Evolutionary conservation across 805 yeast species (phyloP).

Genomic region (Candida xyloterini): DNA sequence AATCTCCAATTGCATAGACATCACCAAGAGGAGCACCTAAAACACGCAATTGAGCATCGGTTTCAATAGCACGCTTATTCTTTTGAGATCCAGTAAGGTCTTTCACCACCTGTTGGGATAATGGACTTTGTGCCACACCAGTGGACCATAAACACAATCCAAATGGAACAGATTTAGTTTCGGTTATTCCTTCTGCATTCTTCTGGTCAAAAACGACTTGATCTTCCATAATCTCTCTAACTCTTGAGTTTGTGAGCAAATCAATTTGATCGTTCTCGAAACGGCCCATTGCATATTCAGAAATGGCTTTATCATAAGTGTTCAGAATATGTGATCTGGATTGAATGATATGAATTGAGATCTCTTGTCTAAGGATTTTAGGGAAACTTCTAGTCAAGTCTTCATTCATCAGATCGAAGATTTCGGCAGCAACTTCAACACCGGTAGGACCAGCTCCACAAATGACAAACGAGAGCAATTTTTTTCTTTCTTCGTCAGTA

Average conservation of each 20-base stretch:
- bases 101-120: constrained; percentile 53
- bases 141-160: constrained; percentile 77
- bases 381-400: constrained; percentile 59
- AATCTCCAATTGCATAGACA: constrained; percentile 71
- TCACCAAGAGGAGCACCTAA: constrained; percentile 66
- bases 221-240: constrained; percentile 52
- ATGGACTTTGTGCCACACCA: constrained; percentile 65
- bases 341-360: constrained; percentile 67
- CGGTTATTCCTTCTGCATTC: constrained; percentile 38
- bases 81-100: constrained; percentile 47
- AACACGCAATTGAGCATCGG: constrained; percentile 69
- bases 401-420: constrained; percentile 62
- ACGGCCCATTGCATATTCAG: constrained; percentile 62
- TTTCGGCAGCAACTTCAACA: constrained; percentile 71
- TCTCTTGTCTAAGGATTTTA: constrained; percentile 55
- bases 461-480: constrained; percentile 57
- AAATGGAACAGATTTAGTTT: constrained; percentile 51
- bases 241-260: constrained; percentile 62
- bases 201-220: constrained; percentile 57
- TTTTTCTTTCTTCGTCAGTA: constrained; percentile 58
- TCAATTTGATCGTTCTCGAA: constrained; percentile 63
- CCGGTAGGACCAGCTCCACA: constrained; percentile 81
- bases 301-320: constrained; percentile 63
- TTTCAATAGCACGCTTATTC: constrained; percentile 70
- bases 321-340: constrained; percentile 65